These are phyloP conservation scores for Corinectria fuckeliana DNA, from an alignment of 2,329 filamentous ascomycete genomes.

Conservation along the genomic window DNA sequence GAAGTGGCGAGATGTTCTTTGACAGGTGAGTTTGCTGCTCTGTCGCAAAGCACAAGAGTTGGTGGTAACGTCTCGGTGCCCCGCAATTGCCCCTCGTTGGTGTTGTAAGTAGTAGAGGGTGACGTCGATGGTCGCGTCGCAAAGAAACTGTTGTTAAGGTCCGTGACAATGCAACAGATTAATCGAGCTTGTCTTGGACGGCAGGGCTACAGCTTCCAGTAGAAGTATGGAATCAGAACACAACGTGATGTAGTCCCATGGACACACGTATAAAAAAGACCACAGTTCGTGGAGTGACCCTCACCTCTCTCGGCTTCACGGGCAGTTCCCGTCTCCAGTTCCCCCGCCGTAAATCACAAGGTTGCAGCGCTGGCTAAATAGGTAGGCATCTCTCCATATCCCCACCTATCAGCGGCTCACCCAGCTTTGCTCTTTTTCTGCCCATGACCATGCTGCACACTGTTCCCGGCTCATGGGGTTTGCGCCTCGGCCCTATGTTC, in stretches of 20 bases:
- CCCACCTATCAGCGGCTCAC: constrained; percentile 35
- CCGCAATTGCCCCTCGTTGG: constrained; percentile 33
- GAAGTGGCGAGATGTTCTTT: not conserved
- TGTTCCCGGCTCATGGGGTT: not conserved
- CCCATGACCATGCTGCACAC: not conserved
- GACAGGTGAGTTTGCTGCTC: constrained; percentile 17
- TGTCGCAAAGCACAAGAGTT: constrained; percentile 23
- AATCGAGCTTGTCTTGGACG: not conserved
- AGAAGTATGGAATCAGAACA: not conserved
- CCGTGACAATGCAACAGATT: not conserved
- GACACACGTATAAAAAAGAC: not conserved
- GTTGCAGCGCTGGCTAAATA: constrained; percentile 23
- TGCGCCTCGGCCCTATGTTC: constrained; percentile 3
- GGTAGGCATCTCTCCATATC: constrained; percentile 25
- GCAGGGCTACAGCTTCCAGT: not conserved
- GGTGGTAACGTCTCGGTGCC: constrained; percentile 34
- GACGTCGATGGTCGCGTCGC: constrained; percentile 20
- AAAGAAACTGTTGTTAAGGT: not conserved
- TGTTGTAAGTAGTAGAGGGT: constrained; percentile 23
- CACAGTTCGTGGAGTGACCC: not conserved
- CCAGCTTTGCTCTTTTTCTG: constrained; percentile 22
- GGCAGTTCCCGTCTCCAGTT: not conserved
- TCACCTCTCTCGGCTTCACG: not conserved
- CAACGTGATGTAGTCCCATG: not conserved
- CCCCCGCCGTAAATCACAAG: not conserved